Evolutionary conservation across 768 basidiomycete genomes (phyloP).

Genomic region (Boletus patriciae): DNA sequence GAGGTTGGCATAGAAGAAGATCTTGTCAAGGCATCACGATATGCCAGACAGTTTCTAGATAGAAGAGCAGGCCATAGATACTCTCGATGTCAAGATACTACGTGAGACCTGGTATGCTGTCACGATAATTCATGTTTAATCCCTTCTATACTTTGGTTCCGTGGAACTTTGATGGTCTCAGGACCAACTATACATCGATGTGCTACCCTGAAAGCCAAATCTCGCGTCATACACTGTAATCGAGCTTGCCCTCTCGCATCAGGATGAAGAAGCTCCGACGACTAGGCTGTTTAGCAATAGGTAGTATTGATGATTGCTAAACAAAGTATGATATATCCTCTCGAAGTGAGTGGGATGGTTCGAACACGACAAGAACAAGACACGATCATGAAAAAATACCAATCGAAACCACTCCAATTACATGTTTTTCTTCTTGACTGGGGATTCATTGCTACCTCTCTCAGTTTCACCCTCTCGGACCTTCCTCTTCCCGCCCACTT

Average conservation of each 20-base stretch:
- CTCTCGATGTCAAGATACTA: background rate
- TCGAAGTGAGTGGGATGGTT: too few relatives aligned
- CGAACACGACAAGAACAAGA: too few relatives aligned
- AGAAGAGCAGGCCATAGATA: background rate
- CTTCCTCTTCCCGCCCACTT: constrained; percentile 10
- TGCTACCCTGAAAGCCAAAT: too few relatives aligned
- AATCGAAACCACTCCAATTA: background rate
- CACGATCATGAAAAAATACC: too few relatives aligned
- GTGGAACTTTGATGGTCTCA: background rate
- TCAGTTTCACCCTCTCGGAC: constrained; percentile 31
- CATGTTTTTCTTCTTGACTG: constrained; percentile 37
- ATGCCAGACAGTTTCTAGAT: constrained; percentile 14
- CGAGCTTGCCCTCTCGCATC: too few relatives aligned
- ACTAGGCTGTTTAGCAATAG: too few relatives aligned
- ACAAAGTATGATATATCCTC: too few relatives aligned
- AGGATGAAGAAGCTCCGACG: too few relatives aligned
- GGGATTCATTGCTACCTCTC: constrained; percentile 25
- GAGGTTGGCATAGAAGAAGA: background rate
- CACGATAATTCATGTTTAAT: background rate
- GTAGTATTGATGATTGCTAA: too few relatives aligned
- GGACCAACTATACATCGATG: background rate
- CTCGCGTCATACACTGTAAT: too few relatives aligned
- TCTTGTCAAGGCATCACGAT: background rate
- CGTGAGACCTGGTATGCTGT: background rate
- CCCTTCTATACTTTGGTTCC: too few relatives aligned